phyloP scores from a whole-genome alignment of 495 filamentous ascomycete species.

The Xylaria nigripes region DNA sequence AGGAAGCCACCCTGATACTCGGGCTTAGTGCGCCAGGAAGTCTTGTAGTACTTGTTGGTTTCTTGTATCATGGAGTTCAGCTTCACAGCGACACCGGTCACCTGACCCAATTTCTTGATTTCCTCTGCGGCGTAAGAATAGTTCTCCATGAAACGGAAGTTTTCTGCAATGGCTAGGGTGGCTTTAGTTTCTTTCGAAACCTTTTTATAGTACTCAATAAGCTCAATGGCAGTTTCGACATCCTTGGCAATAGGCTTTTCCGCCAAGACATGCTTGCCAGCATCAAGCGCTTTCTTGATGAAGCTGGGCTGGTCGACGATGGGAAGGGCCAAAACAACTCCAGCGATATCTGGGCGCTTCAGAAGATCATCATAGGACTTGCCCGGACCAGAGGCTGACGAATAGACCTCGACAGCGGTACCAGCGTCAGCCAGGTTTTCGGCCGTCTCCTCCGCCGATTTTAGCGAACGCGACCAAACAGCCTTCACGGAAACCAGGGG shows the following conservation, averaged over 20 bases:
- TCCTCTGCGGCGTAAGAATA: conserved; percentile 50
- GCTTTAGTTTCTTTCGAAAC: conserved; percentile 36
- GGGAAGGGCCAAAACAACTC: conserved; percentile 64
- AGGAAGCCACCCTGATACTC: conserved; percentile 71
- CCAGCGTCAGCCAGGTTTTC: conserved; percentile 25
- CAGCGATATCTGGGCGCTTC: conserved; percentile 53
- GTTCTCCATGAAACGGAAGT: conserved; percentile 58
- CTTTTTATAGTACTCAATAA: conserved; percentile 53
- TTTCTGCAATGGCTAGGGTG: conserved; percentile 65
- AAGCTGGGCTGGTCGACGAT: conserved; percentile 50
- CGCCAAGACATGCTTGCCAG: conserved; percentile 72
- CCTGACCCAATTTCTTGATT: conserved; percentile 51
- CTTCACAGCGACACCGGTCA: conserved; percentile 56
- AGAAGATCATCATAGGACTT: conserved; percentile 54
- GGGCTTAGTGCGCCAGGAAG: conserved; percentile 65
- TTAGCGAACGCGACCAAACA: conserved; percentile 53
- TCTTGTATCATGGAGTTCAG: conserved; percentile 45
- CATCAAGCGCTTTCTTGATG: conserved; percentile 53
- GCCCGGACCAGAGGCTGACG: conserved; percentile 52
- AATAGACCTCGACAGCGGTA: conserved; percentile 42
- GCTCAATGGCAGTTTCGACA: conserved; percentile 49
- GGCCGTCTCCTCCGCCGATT: conserved; percentile 31
- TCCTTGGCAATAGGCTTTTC: conserved; percentile 77
- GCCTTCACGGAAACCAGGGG: conserved; percentile 45
- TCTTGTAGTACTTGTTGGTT: conserved; percentile 46